Percentiles rank a stretch among this genome's conserved stretches.
Conservation (phyloP, 169 alveolate genomes). For the Plasmodium chabaudi region DNA sequence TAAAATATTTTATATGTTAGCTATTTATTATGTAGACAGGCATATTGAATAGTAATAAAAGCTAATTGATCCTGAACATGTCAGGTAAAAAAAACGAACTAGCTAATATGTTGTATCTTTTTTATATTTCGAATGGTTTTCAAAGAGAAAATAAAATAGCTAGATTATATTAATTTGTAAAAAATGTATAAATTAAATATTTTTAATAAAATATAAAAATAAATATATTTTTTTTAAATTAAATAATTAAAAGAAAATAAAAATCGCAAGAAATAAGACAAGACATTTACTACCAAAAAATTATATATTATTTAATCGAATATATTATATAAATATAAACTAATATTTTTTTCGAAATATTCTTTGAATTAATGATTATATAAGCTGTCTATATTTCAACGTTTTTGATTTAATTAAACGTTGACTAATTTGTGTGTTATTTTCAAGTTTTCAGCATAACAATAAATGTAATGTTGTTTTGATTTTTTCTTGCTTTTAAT, state of each 20-base stretch:
- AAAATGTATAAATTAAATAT: neutral
- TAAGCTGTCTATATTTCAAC: neutral
- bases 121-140: constrained; percentile 10
- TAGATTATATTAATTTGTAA: neutral
- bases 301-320: neutral
- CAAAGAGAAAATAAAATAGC: constrained; percentile 2
- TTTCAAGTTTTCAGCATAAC: neutral
- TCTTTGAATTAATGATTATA: constrained; percentile 1
- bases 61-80: constrained; percentile 19
- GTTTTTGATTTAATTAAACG: neutral
- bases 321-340: neutral
- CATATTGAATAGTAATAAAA: neutral
- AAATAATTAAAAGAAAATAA: constrained; percentile 7
- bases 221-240: constrained; percentile 5
- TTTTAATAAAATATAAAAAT: constrained; percentile 2
- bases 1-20: no score
- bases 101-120: constrained; percentile 34
- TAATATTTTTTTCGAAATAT: constrained; percentile 4
- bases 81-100: constrained; percentile 23
- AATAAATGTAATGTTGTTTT: neutral
- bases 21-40: no score
- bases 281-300: no score
- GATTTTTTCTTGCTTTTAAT: neutral
- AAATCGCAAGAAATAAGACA: neutral
- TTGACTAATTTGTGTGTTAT: neutral